These are phyloP conservation scores for Urostyla sp. DNA, from an alignment of 73 alveolate genomes.

Conservation along the genomic window DNA sequence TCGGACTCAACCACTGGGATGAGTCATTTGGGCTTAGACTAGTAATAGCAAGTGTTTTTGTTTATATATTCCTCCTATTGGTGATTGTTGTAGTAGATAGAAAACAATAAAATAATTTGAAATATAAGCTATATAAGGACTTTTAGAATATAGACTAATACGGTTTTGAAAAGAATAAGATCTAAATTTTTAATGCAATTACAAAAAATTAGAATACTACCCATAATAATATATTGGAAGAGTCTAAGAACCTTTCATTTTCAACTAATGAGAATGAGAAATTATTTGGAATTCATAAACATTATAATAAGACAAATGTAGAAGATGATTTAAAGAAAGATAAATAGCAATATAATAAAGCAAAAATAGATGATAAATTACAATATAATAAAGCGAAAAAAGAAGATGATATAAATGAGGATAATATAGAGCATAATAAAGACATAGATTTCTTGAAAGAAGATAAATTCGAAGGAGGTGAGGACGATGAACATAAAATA, in stretches of 20 bases:
- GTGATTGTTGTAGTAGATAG: conserved; percentile 4
- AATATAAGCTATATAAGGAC: conserved; percentile 15
- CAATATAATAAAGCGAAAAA: too few relatives aligned
- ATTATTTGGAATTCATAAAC: too few relatives aligned
- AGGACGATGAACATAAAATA: neutral
- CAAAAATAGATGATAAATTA: too few relatives aligned
- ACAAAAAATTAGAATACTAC: too few relatives aligned
- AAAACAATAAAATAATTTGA: conserved; percentile 7
- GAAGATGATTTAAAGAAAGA: neutral
- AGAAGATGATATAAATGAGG: too few relatives aligned
- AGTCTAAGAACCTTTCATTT: too few relatives aligned
- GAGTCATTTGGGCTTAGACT: conserved; percentile 46
- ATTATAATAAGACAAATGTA: neutral
- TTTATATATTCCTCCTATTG: neutral
- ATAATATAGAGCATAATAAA: too few relatives aligned
- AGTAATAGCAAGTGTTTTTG: conserved; percentile 1
- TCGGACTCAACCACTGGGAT: conserved; percentile 42
- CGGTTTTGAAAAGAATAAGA: conserved; percentile 14
- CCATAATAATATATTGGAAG: too few relatives aligned
- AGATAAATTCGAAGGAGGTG: neutral
- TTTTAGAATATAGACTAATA: conserved; percentile 29
- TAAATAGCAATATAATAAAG: neutral
- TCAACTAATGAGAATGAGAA: too few relatives aligned
- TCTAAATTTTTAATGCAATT: too few relatives aligned
- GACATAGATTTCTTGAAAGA: neutral